A percentile compares a stretch with the other conserved stretches of the same genome.
These are phyloP conservation scores for Lycium barbarum DNA, from an alignment of 257 asterid species.

Conservation along the genomic window DNA sequence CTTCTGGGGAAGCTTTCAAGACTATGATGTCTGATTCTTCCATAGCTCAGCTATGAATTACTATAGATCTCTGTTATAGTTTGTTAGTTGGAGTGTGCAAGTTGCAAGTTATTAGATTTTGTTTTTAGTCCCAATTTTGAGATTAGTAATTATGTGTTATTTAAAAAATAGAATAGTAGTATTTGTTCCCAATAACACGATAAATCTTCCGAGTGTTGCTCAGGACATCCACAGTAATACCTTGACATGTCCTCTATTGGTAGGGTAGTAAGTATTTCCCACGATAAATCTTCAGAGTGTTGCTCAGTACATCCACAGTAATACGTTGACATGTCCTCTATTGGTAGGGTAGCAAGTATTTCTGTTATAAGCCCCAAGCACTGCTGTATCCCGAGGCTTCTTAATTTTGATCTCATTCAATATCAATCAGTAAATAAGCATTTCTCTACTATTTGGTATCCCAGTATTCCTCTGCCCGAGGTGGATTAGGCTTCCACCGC, in stretches of 20 bases:
- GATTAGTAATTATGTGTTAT: neutral
- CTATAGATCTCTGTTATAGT: neutral
- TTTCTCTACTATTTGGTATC: neutral
- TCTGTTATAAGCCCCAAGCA: conserved; percentile 1
- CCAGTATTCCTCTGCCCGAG: neutral
- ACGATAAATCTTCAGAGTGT: neutral
- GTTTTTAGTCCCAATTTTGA: neutral
- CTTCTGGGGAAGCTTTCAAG: neutral
- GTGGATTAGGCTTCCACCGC: neutral
- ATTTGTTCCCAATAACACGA: neutral
- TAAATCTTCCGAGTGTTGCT: conserved; percentile 30
- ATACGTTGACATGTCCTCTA: conserved; percentile 11
- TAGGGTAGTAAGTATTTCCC: conserved; percentile 28
- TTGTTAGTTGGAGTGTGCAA: conserved; percentile 6
- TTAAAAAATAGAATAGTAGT: neutral
- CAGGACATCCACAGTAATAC: conserved; percentile 15
- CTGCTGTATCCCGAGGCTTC: neutral
- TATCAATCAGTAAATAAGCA: neutral
- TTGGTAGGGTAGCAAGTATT: conserved; percentile 29
- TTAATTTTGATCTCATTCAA: neutral
- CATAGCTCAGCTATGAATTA: neutral
- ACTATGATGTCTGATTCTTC: neutral
- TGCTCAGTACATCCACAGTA: conserved; percentile 16
- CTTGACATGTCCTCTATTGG: neutral
- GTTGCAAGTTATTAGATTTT: neutral